Evolutionary conservation across 2,329 filamentous ascomycete species (phyloP), one percentile per base, ranked within the genome.

Genomic region (Aureobasidium leucospermi): DNA sequence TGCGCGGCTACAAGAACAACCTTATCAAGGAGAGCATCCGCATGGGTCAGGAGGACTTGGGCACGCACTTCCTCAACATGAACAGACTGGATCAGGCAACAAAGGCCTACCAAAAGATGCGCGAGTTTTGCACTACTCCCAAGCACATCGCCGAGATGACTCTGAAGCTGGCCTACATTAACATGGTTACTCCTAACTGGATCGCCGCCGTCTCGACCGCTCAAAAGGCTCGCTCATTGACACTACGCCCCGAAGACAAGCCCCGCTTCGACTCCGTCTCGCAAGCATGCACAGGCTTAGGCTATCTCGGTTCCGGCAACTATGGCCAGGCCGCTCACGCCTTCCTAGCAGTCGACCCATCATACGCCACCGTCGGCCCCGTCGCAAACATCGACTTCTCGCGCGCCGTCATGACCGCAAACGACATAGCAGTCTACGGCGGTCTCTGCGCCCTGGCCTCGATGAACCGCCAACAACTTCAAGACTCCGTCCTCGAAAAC

Each of bases 31-130:
- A 99, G 76, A 96, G 91, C 76, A 96, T 97, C 68, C 31, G 96
- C 89, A 96, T 97, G 85, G 93, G 90, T 46, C 89, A 96, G 67
- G 91, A 96, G 72, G 94, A 97, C 67, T 78, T 97, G 5, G 94
- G 90, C 43, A 85, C 84, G 62, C 91, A 96, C 73, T 87, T 88
- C 63, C 89, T 95, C 73, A 80, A 79, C 39, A 90, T 85, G 15
- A 28, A 67, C 13, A 86, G 92, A 60, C 81, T 93, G 8, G 73
- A 76, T 38, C 81, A 81, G 11, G 90, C 94, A 0, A 82, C 83
- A 49, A 92, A 95, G 64, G 83, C 89, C 1, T 97, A 89, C 71
- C 78, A 81, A 63, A 86, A 88, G 65, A 96, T 97, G 91, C 85
- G 94, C 63, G 89, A 95, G 60, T 93, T 93, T 69, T 90, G 92